Base-by-base conservation (phyloP, 208 protist species). In the Borovskyia barvae region DNA sequence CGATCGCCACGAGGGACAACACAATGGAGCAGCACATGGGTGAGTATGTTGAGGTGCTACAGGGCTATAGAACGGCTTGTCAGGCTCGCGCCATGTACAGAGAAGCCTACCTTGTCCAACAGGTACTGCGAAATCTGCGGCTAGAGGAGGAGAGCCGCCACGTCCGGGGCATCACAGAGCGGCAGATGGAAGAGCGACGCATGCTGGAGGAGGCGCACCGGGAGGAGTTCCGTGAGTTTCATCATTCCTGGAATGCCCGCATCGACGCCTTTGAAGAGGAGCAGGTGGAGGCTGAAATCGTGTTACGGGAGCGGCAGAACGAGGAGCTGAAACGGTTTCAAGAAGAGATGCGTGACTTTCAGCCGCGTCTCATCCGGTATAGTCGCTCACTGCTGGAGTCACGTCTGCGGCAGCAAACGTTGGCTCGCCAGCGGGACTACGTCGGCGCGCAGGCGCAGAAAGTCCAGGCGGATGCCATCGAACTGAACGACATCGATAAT, bases 41-140 rank as follows among this genome's bases (percentile, higher is more conserved):
- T 12, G 77, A 75, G 30, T 85, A 93, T 63, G 55, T 89, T 2
- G 49, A 66, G 25, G 72, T 80, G 7, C 80, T 97, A 7, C 72
- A 75, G 25, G 62, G 81, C 6, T 95, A 97, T 80, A 81, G 89
- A 9, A 47, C 75, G 43, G 83, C 70, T 12, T 97, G 93, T 67
- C 65, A 95, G 70, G 57, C 56, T 24, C 87, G 91, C 4, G 76
- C 79, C 20, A 80, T 92, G 49, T 97, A 97, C 67, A 81, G 85
- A n/a, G 90, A 96, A 72, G 93, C 93, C 9, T 85, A 95, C 53
- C 75, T 97, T 8, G 88, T 96, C 20, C 90, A 97, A 66, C 87
- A 93, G 65, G 86, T 96, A 12, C 68, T 97, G 59, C 70, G 85
- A 22, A 79, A 95, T 60, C 72, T 96, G 40, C 77, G 86, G 4